A percentile compares a stretch with the other conserved stretches of the same genome.
phyloP scores from a whole-genome alignment of 2,329 filamentous ascomycete species.

The Cladosporium colombiae region DNA sequence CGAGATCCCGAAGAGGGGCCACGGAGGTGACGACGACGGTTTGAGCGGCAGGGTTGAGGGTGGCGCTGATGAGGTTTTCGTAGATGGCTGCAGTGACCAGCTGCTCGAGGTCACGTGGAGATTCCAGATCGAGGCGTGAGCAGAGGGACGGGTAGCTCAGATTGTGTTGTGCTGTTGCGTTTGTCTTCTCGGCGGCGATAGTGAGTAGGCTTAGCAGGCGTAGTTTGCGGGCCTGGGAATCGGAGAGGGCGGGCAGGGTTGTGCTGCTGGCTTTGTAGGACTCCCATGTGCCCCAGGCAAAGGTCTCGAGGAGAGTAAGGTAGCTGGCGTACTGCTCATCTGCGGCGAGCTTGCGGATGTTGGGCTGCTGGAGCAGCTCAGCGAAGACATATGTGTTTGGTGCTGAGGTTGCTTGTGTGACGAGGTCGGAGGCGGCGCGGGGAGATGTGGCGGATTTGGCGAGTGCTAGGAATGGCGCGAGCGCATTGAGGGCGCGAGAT shows the following conservation, averaged over 20 bases:
- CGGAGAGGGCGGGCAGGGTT: slow-evolving; percentile 69
- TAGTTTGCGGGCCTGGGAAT: slow-evolving; percentile 77
- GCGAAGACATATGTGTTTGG: slow-evolving; percentile 90
- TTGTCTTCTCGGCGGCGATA: slow-evolving; percentile 63
- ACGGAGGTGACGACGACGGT: slow-evolving; percentile 77
- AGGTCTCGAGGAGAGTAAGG: slow-evolving; percentile 77
- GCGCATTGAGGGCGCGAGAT: slow-evolving; percentile 60
- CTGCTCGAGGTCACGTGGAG: slow-evolving; percentile 73
- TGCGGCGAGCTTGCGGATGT: slow-evolving; percentile 70
- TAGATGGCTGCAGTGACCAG: slow-evolving; percentile 88
- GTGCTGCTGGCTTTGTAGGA: slow-evolving; percentile 64
- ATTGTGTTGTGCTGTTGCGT: slow-evolving; percentile 31
- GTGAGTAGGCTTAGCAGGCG: slow-evolving; percentile 86
- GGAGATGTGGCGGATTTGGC: slow-evolving; percentile 82
- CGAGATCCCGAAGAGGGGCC: slow-evolving; percentile 81
- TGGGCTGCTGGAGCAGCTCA: slow-evolving; percentile 80
- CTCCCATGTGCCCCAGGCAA: slow-evolving; percentile 87
- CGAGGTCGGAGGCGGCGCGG: slow-evolving; percentile 79
- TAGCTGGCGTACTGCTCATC: slow-evolving; percentile 64
- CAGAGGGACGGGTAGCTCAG: slow-evolving; percentile 75
- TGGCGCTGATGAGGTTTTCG: slow-evolving; percentile 76
- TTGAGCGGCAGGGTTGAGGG: slow-evolving; percentile 76
- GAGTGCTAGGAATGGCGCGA: slow-evolving; percentile 85
- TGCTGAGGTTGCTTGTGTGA: slow-evolving; percentile 84
- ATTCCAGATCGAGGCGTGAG: slow-evolving; percentile 64